Base-by-base conservation (phyloP, 148 eudicot species). In the Amaranthus hypochondriacus region DNA sequence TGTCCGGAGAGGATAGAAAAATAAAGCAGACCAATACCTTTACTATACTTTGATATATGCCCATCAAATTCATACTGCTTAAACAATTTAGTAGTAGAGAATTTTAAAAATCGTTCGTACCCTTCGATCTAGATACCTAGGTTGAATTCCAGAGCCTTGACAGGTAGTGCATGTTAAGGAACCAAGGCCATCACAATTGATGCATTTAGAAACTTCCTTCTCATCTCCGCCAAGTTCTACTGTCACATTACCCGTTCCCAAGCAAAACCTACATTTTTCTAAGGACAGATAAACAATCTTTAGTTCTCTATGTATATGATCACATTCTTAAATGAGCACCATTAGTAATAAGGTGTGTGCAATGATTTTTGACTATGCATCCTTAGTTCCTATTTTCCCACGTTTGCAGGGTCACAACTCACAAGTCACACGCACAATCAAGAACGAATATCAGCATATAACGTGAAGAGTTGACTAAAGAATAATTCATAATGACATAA, bases 101-200 rank as follows among this genome's bases (percentile, higher is more conserved):
- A 43, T 57, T 12, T 47, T 48, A 9, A 47, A 76, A 12, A n/a
- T 14, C 73, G 43, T 82, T 14, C 73, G 44, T 82, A 89, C 98
- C 98, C 98, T 91, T 75, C 97, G 93, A 68, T 94, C 98, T 76
- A 94, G 98, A 83, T 92, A 94, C 56, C 98, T 87, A 73, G 98
- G 98, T 84, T 94, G 98, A 75, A 94, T 89, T 14, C 98, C 93
- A 70, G 85, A 77, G 79, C 98, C 98, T 79, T 94, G 98, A 81
- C 98, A 94, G 10, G 98, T 94, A 66, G 98, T 94, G 81, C 98
- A 94, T 13, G 98, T 94, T 79, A 94, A 83, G 66, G 92, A 78
- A 78, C 98, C 98, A 68, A 60, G 86, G 69, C 98, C 98, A 39
- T 92, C 98, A 72, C 97, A 94, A 60, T 94, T 94, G 59, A 94